Evolutionary conservation across 2,329 filamentous ascomycete genomes (phyloP), one percentile per base, ranked within the genome.

Genomic region (Plenodomus biglobosus): DNA sequence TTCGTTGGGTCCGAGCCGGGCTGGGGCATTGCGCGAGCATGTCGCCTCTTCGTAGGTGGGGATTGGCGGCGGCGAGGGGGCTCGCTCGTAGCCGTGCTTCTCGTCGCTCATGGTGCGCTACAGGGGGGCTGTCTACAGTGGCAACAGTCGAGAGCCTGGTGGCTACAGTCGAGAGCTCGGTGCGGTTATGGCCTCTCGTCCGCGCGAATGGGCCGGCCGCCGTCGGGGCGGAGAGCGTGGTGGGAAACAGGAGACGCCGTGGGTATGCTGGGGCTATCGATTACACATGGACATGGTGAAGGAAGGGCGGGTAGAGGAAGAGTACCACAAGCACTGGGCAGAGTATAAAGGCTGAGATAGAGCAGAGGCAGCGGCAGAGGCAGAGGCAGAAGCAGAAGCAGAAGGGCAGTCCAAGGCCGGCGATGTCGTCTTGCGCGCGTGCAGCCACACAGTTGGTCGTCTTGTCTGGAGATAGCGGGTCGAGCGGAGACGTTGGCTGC

Each of bases 31-130:
- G 43, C 80, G 76, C 27, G 81, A 83, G 16, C 84, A 83, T 50
- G 82, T 81, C 55, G 90, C 89, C 76, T 95, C 89, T 71, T 92
- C 89, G 73, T 94, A 94, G 38, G 85, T 85, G 22, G 89, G 90
- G 68, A 94, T 92, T 24, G 89, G 87, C 38, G 87, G 78, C 16
- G 56, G 56, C 8, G 54, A 79, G 74, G 64, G 83, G 80, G 71
- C 59, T 48, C 40, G 61, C 18, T 72, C 66, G 59, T 73, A 73
- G 38, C 52, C 51, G 54, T 73, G 69, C 48, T 73, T 73, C 60
- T 73, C 71, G 62, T 72, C 69, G 47, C 61, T 51, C 70, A 73
- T 73, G 52, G 59, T 51, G 52, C 53, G 42, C 32, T 50, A n/a
- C n/a, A n/a, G n/a, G n/a, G n/a, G n/a, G n/a, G n/a, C n/a, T n/a